phyloP scores from a whole-genome alignment of 2,329 filamentous ascomycete species.

The Penicillium sp. region DNA sequence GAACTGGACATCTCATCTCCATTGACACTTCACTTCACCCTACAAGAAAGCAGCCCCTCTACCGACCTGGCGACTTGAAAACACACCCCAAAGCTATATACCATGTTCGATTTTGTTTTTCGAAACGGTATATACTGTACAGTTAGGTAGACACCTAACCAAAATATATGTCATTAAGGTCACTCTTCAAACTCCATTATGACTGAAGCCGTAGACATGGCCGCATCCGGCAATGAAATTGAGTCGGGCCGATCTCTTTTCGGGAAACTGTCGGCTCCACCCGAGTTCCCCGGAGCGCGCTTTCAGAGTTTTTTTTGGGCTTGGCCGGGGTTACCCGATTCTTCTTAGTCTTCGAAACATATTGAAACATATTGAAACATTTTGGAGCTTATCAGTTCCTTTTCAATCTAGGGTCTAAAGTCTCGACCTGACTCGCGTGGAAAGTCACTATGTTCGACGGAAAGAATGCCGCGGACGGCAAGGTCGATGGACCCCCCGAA shows the following conservation, averaged over 20 bases:
- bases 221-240: background rate
- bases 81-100: background rate
- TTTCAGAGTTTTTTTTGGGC: conserved; percentile 7
- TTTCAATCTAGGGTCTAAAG: background rate
- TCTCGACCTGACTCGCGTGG: background rate
- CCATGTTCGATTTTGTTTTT: background rate
- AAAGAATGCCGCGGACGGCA: conserved; percentile 15
- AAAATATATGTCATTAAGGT: background rate
- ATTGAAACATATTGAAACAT: background rate
- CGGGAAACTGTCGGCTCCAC: conserved; percentile 8
- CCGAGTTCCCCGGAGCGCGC: conserved; percentile 3
- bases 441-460: conserved; percentile 18
- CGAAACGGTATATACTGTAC: no score
- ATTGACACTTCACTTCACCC: background rate
- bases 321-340: background rate
- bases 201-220: background rate
- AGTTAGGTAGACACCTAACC: background rate
- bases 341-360: background rate
- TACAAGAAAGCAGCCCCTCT: background rate
- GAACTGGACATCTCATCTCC: background rate
- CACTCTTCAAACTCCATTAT: no score
- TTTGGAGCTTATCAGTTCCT: background rate
- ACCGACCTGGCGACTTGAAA: background rate
- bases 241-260: conserved; percentile 1
- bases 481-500: conserved; percentile 12